These are phyloP conservation scores for Quercus robur DNA, from an alignment of 306 rosid species.

Conservation along the genomic window DNA sequence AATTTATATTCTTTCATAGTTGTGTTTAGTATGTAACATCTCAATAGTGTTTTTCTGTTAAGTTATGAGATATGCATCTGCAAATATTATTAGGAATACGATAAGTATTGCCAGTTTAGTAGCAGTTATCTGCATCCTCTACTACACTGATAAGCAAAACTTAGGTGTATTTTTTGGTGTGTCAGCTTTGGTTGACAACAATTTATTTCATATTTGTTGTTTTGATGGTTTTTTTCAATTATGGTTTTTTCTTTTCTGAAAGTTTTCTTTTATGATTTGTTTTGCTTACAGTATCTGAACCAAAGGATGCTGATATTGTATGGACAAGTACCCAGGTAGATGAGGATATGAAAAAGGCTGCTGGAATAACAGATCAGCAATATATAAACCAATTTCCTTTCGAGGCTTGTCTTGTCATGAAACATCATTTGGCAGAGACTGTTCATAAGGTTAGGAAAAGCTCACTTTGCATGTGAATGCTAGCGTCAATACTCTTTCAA, in stretches of 20 bases:
- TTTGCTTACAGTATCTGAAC: conserved; percentile 63
- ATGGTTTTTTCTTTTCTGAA: conserved; percentile 19
- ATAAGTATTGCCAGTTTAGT: background rate
- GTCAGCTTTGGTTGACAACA: background rate
- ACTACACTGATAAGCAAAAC: background rate
- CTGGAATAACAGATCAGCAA: conserved; percentile 77
- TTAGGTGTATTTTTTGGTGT: background rate
- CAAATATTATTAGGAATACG: background rate
- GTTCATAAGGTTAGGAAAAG: conserved; percentile 65
- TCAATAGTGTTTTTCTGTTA: background rate
- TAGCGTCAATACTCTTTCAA: conserved; percentile 1
- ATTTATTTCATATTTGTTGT: background rate
- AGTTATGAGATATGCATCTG: background rate
- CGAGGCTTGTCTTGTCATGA: conserved; percentile 96
- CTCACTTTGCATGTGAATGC: conserved; percentile 12
- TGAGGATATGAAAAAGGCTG: conserved; percentile 74
- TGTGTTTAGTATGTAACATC: background rate
- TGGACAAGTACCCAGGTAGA: conserved; percentile 88
- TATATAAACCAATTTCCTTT: conserved; percentile 86
- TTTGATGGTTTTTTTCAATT: conserved; percentile 1
- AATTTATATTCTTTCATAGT: background rate
- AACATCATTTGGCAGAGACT: conserved; percentile 95
- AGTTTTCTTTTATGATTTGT: conserved; percentile 7
- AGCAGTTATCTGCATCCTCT: background rate
- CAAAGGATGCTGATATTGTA: conserved; percentile 84